phyloP scores from a whole-genome alignment of 2,329 filamentous ascomycete genomes.

The Fusarium euwallaceae region DNA sequence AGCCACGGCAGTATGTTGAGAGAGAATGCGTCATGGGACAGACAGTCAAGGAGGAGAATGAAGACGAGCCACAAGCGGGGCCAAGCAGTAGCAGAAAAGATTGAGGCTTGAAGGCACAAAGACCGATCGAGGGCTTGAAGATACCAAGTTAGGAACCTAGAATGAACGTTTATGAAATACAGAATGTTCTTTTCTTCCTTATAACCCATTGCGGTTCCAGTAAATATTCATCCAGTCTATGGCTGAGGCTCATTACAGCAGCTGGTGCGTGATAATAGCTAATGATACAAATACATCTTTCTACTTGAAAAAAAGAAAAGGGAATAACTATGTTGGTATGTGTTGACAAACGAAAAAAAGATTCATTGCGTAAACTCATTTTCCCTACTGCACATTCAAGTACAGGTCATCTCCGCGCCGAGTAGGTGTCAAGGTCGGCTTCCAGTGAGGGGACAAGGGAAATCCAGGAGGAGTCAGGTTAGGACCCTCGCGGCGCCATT shows the following conservation, averaged over 20 bases:
- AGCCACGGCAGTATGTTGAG: conserved; percentile 42
- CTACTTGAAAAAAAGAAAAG: conserved; percentile 12
- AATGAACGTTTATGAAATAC: conserved; percentile 42
- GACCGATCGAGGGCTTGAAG: neutral
- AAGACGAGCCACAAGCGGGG: conserved; percentile 36
- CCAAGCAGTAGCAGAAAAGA: conserved; percentile 15
- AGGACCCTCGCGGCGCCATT: conserved; percentile 36
- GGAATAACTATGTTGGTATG: conserved; percentile 17
- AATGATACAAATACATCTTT: conserved; percentile 40
- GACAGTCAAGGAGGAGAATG: conserved; percentile 52
- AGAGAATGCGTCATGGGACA: conserved; percentile 56
- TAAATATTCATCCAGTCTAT: conserved; percentile 36
- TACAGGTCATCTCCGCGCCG: conserved; percentile 75
- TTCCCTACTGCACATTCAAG: conserved; percentile 63
- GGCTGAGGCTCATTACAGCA: conserved; percentile 40
- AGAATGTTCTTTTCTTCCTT: conserved; percentile 29
- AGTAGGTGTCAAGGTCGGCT: conserved; percentile 75
- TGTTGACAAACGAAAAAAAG: conserved; percentile 18
- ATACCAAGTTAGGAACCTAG: conserved; percentile 35
- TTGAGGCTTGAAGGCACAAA: conserved; percentile 3
- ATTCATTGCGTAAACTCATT: neutral
- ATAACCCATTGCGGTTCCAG: conserved; percentile 13
- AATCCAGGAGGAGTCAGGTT: conserved; percentile 24
- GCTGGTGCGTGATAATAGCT: conserved; percentile 29
- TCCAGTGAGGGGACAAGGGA: conserved; percentile 46